Evolutionary conservation across 208 protist genomes (phyloP), one percentile per base, ranked within the genome.

Genomic region (Trichomonas gallinae): DNA sequence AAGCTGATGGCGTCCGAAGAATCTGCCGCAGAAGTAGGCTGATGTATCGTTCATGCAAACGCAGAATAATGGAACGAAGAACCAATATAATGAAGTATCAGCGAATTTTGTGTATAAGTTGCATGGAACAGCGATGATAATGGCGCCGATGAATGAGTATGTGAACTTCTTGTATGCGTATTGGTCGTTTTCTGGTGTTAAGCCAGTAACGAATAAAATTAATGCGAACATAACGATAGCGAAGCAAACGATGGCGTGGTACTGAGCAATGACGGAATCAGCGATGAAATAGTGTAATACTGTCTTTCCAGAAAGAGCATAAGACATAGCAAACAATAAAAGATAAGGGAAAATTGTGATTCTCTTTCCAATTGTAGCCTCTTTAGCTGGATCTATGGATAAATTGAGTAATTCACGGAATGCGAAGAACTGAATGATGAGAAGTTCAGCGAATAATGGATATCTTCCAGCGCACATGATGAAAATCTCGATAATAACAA

Each of bases 21-120:
- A 97, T 89, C 97, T 97, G 38, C 98, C 98, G 81, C 63, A 98
- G 15, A 98, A 96, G 96, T 98, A 98, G 13, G 98, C 98, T 38
- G 58, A 96, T 13, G 85, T 63, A 93, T 98, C 97, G 96, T 98
- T 98, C 63, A 63, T 96, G 34, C 97, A 96, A 31, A 98, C 96
- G 23, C 97, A 93, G 44, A 51, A 97, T 46, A 87, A 49, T 0
- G 97, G 97, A 6, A 97, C 63, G 10, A 98, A 49, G 96, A 97
- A 97, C 97, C 97, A 97, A 51, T 89, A 87, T 0, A 97, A 10
- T 17, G 46, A 51, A 3, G 23, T 36, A 26, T 38, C 4, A 15
- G 49, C 9, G 63, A 81, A 31, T 0, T 72, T 40, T 3, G 34
- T 21, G 21, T 51, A 81, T 1, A 96, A 26, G 34, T 72, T 96